Evolutionary conservation across 495 filamentous ascomycete species (phyloP).

Genomic region (Xeromyces bisporus): DNA sequence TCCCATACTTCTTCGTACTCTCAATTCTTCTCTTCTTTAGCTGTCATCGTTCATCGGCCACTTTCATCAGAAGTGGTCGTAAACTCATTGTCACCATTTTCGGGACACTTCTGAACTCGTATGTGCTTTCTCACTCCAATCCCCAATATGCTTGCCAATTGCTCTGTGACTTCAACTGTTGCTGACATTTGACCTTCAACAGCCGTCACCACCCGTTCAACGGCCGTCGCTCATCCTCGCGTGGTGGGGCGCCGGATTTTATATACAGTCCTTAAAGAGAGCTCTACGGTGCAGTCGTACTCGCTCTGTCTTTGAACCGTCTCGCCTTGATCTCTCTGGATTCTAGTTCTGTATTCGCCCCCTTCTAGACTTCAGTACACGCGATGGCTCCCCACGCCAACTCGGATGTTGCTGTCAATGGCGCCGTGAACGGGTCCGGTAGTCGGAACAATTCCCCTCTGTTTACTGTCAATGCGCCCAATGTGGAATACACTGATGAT

Average conservation of each 20-base stretch:
- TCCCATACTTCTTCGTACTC: slow-evolving; percentile 1
- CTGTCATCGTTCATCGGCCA: slow-evolving; percentile 19
- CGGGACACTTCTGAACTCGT: slow-evolving; percentile 34
- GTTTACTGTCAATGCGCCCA: slow-evolving; percentile 80
- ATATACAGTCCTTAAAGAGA: slow-evolving; percentile 42
- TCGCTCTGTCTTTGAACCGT: slow-evolving; percentile 8
- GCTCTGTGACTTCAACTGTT: neutral
- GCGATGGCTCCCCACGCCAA: slow-evolving; percentile 92
- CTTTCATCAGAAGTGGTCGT: slow-evolving; percentile 26
- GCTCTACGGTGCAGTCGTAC: no score
- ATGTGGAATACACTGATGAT: slow-evolving; percentile 75
- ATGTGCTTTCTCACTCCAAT: slow-evolving; percentile 8
- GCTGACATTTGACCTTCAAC: slow-evolving; percentile 1
- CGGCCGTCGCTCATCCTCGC: slow-evolving; percentile 82
- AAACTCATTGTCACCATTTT: slow-evolving; percentile 33
- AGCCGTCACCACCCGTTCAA: slow-evolving; percentile 96
- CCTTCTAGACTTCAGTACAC: slow-evolving; percentile 18
- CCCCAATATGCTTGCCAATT: neutral
- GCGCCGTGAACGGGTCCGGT: slow-evolving; percentile 56
- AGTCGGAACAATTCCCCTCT: slow-evolving; percentile 34
- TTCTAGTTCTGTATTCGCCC: slow-evolving; percentile 4
- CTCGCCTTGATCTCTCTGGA: slow-evolving; percentile 4
- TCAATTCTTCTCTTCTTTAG: slow-evolving; percentile 2
- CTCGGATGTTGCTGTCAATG: slow-evolving; percentile 37
- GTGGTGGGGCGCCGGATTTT: slow-evolving; percentile 75